A percentile compares a stretch with the other conserved stretches of the same genome.
Evolutionary conservation across 2,329 filamentous ascomycete genomes (phyloP).

Genomic region (Alternaria sp.): DNA sequence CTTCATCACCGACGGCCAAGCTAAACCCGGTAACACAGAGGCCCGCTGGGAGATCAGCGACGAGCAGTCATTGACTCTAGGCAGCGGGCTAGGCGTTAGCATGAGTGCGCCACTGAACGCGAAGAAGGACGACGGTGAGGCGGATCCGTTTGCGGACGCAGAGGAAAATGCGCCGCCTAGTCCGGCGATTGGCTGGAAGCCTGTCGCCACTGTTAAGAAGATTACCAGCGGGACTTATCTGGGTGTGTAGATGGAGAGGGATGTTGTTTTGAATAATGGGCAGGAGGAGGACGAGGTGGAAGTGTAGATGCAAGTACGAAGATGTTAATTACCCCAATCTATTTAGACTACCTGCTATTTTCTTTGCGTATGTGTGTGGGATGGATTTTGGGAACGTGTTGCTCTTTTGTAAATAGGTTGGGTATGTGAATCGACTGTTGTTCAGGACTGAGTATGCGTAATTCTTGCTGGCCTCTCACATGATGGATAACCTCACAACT

Average conservation of each 20-base stretch:
- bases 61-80: conserved; percentile 55
- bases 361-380: not conserved
- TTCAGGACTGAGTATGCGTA: no score
- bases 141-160: conserved; percentile 76
- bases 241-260: conserved; percentile 31
- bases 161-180: conserved; percentile 44
- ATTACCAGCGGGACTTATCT: conserved; percentile 48
- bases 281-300: not conserved
- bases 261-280: not conserved
- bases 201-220: conserved; percentile 43
- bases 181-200: conserved; percentile 40
- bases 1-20: conserved; percentile 74
- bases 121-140: conserved; percentile 49
- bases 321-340: not conserved
- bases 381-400: not conserved
- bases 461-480: no score
- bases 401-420: not conserved
- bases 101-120: conserved; percentile 50
- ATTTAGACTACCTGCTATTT: not conserved
- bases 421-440: not conserved
- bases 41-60: conserved; percentile 76
- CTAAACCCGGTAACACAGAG: conserved; percentile 78
- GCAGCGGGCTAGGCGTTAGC: conserved; percentile 68
- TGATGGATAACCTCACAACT: no score
- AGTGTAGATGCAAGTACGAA: not conserved